Evolutionary conservation across 1,139 yeast genomes (phyloP).

Genomic region (Eremothecium coryli): DNA sequence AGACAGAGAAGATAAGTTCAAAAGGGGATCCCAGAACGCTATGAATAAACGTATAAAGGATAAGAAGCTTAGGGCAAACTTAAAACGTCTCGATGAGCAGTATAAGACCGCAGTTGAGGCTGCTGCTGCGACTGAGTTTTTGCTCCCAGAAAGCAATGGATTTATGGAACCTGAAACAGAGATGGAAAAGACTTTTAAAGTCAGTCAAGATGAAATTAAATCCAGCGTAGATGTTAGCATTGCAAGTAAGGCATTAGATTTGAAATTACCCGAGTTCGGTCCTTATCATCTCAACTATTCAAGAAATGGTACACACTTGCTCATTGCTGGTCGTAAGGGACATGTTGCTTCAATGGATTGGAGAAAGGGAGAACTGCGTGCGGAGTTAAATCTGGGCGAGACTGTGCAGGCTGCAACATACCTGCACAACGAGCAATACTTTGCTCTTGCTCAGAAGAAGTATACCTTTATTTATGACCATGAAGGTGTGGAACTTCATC

Average conservation of each 20-base stretch:
- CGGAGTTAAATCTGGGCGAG: conserved; percentile 80
- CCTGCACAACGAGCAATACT: conserved; percentile 84
- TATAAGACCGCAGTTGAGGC: conserved; percentile 69
- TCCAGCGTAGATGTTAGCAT: conserved; percentile 75
- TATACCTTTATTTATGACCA: conserved; percentile 88
- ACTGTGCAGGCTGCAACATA: conserved; percentile 85
- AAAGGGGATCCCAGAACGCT: conserved; percentile 21
- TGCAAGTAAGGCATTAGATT: conserved; percentile 63
- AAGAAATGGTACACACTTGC: conserved; percentile 75
- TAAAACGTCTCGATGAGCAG: conserved; percentile 60
- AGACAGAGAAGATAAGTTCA: conserved; percentile 24
- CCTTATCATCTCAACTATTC: conserved; percentile 79
- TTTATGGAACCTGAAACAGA: conserved; percentile 80
- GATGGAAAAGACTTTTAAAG: conserved; percentile 84
- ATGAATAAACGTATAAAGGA: conserved; percentile 36
- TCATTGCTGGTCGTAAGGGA: conserved; percentile 84
- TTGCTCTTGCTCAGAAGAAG: conserved; percentile 95
- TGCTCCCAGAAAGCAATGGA: conserved; percentile 78
- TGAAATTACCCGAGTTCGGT: conserved; percentile 69
- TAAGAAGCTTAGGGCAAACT: conserved; percentile 52
- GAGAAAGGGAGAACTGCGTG: conserved; percentile 73
- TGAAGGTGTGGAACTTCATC: conserved; percentile 84
- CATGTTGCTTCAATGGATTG: conserved; percentile 96
- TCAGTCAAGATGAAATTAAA: conserved; percentile 69
- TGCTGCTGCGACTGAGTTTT: conserved; percentile 79